These are phyloP conservation scores for Emergomyces africanus DNA, from an alignment of 2,329 filamentous ascomycete species.

Conservation along the genomic window DNA sequence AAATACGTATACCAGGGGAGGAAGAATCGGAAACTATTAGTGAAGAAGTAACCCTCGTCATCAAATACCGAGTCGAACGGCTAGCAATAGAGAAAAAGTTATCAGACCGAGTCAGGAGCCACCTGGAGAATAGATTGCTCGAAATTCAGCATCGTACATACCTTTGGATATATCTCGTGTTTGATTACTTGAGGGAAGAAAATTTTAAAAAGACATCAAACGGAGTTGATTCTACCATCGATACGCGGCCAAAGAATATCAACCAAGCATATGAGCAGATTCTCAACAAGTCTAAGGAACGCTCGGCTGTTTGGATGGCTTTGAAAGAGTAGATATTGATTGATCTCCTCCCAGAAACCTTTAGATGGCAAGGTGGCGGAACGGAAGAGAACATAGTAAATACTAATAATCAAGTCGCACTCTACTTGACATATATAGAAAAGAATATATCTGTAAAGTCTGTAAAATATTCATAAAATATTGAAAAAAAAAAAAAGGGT, in stretches of 20 bases:
- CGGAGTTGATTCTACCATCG: neutral
- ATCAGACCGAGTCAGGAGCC: neutral
- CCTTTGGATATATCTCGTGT: neutral
- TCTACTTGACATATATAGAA: too few relatives aligned
- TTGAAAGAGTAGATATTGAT: too few relatives aligned
- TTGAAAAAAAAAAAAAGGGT: too few relatives aligned
- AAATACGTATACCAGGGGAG: neutral
- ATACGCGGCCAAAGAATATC: neutral
- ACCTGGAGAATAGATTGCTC: neutral
- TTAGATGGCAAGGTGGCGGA: too few relatives aligned
- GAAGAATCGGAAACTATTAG: neutral
- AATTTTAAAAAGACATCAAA: neutral
- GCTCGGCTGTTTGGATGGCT: neutral
- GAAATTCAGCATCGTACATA: neutral
- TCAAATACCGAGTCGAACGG: neutral
- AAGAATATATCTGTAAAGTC: too few relatives aligned
- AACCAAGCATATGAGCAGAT: neutral
- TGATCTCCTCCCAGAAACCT: too few relatives aligned
- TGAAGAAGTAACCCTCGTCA: neutral
- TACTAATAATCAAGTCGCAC: too few relatives aligned
- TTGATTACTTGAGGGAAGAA: neutral
- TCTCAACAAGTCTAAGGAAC: neutral
- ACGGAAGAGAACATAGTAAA: too few relatives aligned
- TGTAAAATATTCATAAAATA: too few relatives aligned
- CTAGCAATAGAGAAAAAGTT: neutral